Base-by-base conservation (phyloP, 2,329 filamentous ascomycete species). In the Fusarium oligoseptatum region DNA sequence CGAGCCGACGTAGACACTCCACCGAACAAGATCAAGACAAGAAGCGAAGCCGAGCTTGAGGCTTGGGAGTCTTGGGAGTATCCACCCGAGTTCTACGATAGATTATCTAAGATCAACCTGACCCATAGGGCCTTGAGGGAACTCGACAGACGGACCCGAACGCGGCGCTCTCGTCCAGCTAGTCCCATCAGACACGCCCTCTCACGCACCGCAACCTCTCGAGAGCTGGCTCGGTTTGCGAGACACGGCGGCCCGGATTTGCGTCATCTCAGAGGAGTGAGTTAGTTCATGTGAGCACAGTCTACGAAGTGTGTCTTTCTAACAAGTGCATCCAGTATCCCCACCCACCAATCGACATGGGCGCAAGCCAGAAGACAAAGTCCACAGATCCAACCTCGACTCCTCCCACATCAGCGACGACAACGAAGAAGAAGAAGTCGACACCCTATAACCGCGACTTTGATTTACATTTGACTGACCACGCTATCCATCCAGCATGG, bases 221-320 rank as follows among this genome's bases (percentile, higher is more conserved):
- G n/a, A 50, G 41, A 69, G 14, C 60, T 78, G 52, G 71, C 73
- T 64, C 71, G 71, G 67, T 77, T 77, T 62, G 76, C 78, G 20
- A 77, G 73, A 64, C 64, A 71, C 65, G 76, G 79, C 61, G 77
- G 78, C 39, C 77, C 74, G 60, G 77, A 80, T 45, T 60, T 79
- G n/a, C 32, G 62, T 66, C 58, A 75, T 67, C 66, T 80, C 39
- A 70, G 73, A 72, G 77, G 50, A n/a, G 50, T 20, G 20, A 55
- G 17, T 15, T 6, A 55, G 17, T 15, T 6, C 9, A 50, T 50
- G 17, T 17, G 8, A 50, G 22, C 22, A n/a, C 15, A 27, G 14
- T 50, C 22, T 17, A 24, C 9, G 7, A 50, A 50, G 15, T 4
- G 14, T 14, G 3, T 17, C 22, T 17, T 27, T 27, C 24, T 50